Evolutionary conservation across 371 early-diverging fungal genomes (phyloP), one percentile per base, ranked within the genome.

Genomic region (Actinomortierella ambigua): DNA sequence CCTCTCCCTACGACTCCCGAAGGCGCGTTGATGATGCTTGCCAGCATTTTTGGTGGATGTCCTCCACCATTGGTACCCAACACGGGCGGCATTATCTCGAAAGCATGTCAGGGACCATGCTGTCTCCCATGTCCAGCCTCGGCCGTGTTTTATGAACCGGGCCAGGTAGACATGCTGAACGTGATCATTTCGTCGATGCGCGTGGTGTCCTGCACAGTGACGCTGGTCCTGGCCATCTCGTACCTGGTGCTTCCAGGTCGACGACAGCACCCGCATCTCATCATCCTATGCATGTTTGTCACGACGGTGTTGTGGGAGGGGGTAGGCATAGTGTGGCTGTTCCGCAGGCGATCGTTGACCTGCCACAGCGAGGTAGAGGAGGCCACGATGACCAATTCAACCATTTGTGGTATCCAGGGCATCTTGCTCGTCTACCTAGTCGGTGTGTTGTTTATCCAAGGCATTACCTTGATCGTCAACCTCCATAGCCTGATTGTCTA

Each of bases 361-460:
- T 73, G 75, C 51, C 49, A 63, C 20, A 73, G 26, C 23, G 49
- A 28, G 0, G 59, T 55, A 15, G 75, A 73, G 50, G 50, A 56
- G 18, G 55, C 75, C 0, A 63, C 60, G 17, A 66, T 73, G 63
- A 20, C 63, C 28, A 73, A 73, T 34, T 73, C 75, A 4, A 60
- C 54, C 61, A 24, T 73, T n/a, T 73, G 75, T 15, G 75, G 75
- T 15, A 20, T 73, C 3, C 75, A 73, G 66, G 75, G 75, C 27
- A 51, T 56, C 27, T 23, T 50, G 18, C 20, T 67, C 17, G 50
- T 63, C 48, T 73, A 73, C 24, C 13, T 66, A 7, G 61, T 63
- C 2, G 47, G 62, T 29, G 50, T 53, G 2, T 13, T 66, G 23
- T 50, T 73, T 3, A 66, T 66, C 27, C 51, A 66, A 17, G 57